Conservation (phyloP, 768 basidiomycete species). For the Mycena kentingensis region DNA sequence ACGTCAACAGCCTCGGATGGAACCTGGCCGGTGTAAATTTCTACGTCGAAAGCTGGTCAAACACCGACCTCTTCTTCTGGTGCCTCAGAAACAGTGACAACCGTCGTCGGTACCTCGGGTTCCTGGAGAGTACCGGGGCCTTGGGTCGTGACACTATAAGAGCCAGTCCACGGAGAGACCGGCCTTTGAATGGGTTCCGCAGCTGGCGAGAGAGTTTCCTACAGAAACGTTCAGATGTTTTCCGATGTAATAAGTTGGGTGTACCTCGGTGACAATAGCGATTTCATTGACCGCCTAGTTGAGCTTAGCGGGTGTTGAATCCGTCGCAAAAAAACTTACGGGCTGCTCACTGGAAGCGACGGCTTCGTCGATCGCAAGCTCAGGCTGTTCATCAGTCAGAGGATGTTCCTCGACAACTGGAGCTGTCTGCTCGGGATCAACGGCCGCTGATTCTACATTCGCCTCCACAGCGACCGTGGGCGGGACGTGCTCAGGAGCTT, state of each 20-base stretch:
- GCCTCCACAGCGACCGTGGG: too few relatives aligned
- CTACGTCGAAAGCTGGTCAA: neutral
- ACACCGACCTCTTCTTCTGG: constrained; percentile 2
- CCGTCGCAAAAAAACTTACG: too few relatives aligned
- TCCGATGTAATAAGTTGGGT: neutral
- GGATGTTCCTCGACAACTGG: too few relatives aligned
- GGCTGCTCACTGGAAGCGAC: too few relatives aligned
- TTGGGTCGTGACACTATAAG: constrained; percentile 33
- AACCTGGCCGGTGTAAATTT: neutral
- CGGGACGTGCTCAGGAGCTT: too few relatives aligned
- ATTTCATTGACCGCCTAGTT: too few relatives aligned
- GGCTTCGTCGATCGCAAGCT: too few relatives aligned
- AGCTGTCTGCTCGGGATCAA: too few relatives aligned
- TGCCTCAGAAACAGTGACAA: constrained; percentile 6
- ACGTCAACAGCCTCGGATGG: neutral
- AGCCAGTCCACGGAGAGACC: constrained; percentile 35
- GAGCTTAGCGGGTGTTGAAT: too few relatives aligned
- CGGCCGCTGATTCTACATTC: too few relatives aligned
- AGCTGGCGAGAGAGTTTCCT: neutral
- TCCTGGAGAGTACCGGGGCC: constrained; percentile 18
- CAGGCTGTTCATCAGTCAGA: too few relatives aligned
- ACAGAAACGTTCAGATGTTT: neutral
- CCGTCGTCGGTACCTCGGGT: constrained; percentile 2
- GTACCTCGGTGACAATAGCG: too few relatives aligned
- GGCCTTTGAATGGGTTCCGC: constrained; percentile 10